A percentile compares a stretch with the other conserved stretches of the same genome.
Evolutionary conservation across 139 green algal species (phyloP).

Genomic region (Coccomyxa sp.): DNA sequence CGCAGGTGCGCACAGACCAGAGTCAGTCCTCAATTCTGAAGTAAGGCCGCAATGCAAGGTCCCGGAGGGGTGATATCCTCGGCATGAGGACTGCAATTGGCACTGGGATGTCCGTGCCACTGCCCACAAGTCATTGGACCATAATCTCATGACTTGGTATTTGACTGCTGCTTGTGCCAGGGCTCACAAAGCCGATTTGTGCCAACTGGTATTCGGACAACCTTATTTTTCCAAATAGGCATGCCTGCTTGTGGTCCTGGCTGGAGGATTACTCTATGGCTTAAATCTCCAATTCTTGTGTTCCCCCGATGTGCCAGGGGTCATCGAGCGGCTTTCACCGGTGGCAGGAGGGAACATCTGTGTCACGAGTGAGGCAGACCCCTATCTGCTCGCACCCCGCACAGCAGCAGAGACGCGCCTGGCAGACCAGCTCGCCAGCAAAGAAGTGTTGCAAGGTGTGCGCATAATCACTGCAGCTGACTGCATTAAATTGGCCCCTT

Average conservation of each 20-base stretch:
- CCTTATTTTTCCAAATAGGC: too few species aligned
- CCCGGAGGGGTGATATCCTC: too few species aligned
- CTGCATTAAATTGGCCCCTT: not conserved
- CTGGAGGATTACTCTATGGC: not conserved
- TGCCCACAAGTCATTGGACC: too few species aligned
- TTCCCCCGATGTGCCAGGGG: not conserved
- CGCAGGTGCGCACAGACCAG: too few species aligned
- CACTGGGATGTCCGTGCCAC: too few species aligned
- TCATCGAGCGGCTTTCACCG: constrained; percentile 46
- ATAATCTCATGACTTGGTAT: too few species aligned
- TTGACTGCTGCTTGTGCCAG: too few species aligned
- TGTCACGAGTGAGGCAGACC: constrained; percentile 54
- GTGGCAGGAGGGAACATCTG: constrained; percentile 46
- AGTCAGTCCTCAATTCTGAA: too few species aligned
- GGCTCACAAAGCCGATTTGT: too few species aligned
- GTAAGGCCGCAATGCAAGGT: too few species aligned
- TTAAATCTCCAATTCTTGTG: not conserved
- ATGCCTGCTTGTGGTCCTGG: not conserved
- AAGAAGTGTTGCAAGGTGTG: not conserved
- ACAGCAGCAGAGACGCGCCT: constrained; percentile 56
- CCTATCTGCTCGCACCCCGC: constrained; percentile 13
- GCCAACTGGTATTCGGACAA: too few species aligned
- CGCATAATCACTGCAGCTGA: not conserved
- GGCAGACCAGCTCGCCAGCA: constrained; percentile 34
- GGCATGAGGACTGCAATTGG: too few species aligned